Base-by-base conservation (phyloP, 2,329 filamentous ascomycete species). In the Alternaria dauci region DNA sequence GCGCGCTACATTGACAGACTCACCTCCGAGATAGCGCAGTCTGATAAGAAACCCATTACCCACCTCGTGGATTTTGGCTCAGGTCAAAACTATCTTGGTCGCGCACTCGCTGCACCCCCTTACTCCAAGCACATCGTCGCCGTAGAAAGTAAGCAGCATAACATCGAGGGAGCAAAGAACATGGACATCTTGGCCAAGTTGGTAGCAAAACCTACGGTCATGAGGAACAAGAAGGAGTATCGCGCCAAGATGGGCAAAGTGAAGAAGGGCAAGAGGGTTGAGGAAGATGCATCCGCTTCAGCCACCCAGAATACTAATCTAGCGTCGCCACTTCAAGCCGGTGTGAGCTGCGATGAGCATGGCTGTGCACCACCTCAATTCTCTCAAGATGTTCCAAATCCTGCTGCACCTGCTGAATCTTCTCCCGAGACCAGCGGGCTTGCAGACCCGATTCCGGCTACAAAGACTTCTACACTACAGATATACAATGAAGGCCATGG, bases 31-130 rank as follows among this genome's bases (percentile, higher is more conserved):
- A 85, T 89, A 42, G 66, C 66, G 42, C 60, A 61, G 1, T 66
- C 70, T 3, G 62, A 67, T 11, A 74, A 55, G 69, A 79, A 58
- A 8, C 73, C 76, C 7, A 89, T 97, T 61, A 92, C 93, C 0
- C 94, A 98, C 80, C 88, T 97, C 59, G 90, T 98, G 50, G 95
- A 99, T 79, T 97, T 98, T 78, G 95, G 95, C 28, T 97, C 93
- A 54, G 95, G 95, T 0, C 94, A 98, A 77, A 98, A 97, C 74
- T 99, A 99, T 73, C 88, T 99, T 4, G 94, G 95, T 1, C 87
- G 95, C 46, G 91, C 92, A 1, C 83, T 99, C 59, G 94, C 94
- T 14, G 93, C 90, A 63, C 85, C 89, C 55, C 93, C 94, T 0
- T 97, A 96, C 80, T 92, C 94, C 72, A 89, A 89, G 71, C 88